Conservation (phyloP, 768 basidiomycete species). For the Rhizopogon roseolus region DNA sequence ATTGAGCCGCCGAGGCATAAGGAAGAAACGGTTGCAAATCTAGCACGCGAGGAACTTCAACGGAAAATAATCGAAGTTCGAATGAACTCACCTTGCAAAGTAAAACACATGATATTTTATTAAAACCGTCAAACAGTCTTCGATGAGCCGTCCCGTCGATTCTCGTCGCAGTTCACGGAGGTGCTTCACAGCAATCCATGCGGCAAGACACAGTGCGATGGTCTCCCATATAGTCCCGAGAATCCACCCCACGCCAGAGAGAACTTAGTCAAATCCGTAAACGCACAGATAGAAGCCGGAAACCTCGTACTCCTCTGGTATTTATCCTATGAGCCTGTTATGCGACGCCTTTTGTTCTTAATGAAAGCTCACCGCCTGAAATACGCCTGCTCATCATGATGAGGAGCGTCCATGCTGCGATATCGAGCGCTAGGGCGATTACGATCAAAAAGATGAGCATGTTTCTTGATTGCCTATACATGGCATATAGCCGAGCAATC, state of each 20-base stretch:
- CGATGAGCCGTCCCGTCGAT: background rate
- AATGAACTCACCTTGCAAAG: background rate
- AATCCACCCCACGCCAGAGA: background rate
- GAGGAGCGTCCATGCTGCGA: background rate
- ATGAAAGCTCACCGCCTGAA: background rate
- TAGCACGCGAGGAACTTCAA: background rate
- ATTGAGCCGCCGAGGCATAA: background rate
- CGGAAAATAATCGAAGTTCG: background rate
- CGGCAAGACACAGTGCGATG: background rate
- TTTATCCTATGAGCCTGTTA: background rate
- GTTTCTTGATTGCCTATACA: background rate
- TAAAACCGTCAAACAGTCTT: background rate
- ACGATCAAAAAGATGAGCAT: background rate
- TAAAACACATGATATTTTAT: background rate
- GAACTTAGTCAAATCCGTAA: background rate
- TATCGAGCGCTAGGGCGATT: background rate
- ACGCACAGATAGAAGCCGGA: background rate
- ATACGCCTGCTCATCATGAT: background rate
- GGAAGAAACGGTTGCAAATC: background rate
- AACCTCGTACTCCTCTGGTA: background rate
- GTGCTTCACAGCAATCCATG: background rate
- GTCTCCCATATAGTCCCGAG: background rate
- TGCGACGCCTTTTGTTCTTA: background rate
- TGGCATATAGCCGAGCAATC: background rate
- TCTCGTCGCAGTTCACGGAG: background rate